Percentiles rank a stretch among this genome's conserved stretches.
These are phyloP conservation scores for Apiospora aurea DNA, from an alignment of 2,329 filamentous ascomycete species.

Conservation along the genomic window DNA sequence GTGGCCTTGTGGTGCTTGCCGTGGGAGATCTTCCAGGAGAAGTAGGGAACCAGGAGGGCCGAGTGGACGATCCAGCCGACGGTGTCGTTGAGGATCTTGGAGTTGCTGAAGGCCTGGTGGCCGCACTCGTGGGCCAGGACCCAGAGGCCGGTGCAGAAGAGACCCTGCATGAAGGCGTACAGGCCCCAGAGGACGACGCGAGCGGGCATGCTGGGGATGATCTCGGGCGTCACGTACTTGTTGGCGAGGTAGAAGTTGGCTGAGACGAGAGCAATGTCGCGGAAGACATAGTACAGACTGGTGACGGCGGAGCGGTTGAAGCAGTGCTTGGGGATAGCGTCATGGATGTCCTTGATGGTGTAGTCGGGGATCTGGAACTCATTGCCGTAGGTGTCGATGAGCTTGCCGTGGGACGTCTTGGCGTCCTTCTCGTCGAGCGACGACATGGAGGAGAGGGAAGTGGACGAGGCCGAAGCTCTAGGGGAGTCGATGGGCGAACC, in stretches of 20 bases:
- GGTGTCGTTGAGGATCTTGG: constrained; percentile 86
- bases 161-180: constrained; percentile 84
- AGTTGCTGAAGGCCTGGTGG: constrained; percentile 95
- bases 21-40: constrained; percentile 99
- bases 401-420: constrained; percentile 60
- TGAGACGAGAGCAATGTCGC: constrained; percentile 77
- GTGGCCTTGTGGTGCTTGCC: constrained; percentile 99
- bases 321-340: constrained; percentile 98
- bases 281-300: constrained; percentile 82
- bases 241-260: constrained; percentile 87
- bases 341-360: constrained; percentile 96
- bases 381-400: constrained; percentile 94
- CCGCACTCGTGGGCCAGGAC: constrained; percentile 98
- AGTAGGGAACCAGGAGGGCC: constrained; percentile 90
- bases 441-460: constrained; percentile 88
- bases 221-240: constrained; percentile 87
- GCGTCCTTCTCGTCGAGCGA: constrained; percentile 64
- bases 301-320: constrained; percentile 82
- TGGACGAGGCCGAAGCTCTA: constrained; percentile 75
- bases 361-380: constrained; percentile 92
- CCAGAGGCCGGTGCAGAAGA: constrained; percentile 95
- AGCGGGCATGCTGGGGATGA: constrained; percentile 72
- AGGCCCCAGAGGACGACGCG: constrained; percentile 70
- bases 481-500: constrained; percentile 68
- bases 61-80: constrained; percentile 94